phyloP scores from a whole-genome alignment of 2,329 filamentous ascomycete genomes.

The Cercospora sojina region DNA sequence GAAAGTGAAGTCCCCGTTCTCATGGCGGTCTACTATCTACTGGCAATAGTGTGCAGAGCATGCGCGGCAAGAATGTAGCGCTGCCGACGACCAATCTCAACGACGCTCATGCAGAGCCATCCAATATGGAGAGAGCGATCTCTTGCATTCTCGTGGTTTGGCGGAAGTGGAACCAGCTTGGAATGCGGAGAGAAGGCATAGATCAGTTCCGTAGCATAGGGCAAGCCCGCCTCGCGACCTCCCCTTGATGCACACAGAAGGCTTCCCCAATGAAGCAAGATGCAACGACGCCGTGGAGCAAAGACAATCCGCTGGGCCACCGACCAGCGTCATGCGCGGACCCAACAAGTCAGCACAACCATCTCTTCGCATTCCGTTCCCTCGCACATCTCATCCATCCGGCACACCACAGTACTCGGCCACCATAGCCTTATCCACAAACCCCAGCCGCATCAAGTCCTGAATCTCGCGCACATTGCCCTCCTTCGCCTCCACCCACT shows the following conservation, averaged over 20 bases:
- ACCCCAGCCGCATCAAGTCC: conserved; percentile 9
- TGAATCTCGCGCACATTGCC: conserved; percentile 11
- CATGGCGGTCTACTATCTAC: background rate
- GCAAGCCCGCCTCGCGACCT: background rate
- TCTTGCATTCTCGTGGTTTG: background rate
- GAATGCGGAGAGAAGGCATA: no score
- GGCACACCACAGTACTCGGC: background rate
- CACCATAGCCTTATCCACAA: conserved; percentile 10
- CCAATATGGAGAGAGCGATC: background rate
- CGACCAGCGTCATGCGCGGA: background rate
- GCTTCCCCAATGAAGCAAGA: background rate
- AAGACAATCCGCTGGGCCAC: background rate
- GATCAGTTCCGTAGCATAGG: no score
- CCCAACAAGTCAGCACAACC: background rate
- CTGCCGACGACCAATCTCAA: background rate
- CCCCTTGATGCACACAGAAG: background rate
- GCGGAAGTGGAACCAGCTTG: no score
- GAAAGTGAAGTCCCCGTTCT: background rate
- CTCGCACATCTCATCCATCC: background rate
- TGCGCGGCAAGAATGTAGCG: background rate
- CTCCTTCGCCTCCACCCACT: conserved; percentile 8
- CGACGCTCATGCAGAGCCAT: background rate
- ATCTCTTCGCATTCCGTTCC: background rate
- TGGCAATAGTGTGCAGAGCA: background rate
- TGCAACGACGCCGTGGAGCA: background rate